Evolutionary conservation across 495 filamentous ascomycete species (phyloP).

Genomic region (Hypoxylon trugodes): DNA sequence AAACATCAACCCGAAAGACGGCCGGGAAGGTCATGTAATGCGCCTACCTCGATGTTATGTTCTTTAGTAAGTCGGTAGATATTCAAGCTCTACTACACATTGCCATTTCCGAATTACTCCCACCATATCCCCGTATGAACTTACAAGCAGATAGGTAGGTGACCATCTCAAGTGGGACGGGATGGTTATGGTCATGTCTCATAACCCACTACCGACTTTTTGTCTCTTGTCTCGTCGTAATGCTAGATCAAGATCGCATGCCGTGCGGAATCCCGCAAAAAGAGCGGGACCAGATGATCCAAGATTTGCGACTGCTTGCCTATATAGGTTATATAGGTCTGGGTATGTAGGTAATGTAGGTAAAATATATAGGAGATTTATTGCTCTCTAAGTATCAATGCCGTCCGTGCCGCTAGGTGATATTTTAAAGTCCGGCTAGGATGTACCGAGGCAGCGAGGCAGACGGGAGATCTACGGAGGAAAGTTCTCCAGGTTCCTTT

Average conservation of each 20-base stretch:
- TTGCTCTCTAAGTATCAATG: constrained; percentile 14
- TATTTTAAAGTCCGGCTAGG: constrained; percentile 32
- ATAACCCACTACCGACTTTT: constrained; percentile 1
- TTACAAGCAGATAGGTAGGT: too few relatives aligned
- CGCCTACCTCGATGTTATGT: too few relatives aligned
- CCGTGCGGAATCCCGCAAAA: constrained; percentile 28
- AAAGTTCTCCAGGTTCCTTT: constrained; percentile 9
- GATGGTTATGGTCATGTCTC: neutral
- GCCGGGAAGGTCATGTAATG: too few relatives aligned
- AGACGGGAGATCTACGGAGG: constrained; percentile 29
- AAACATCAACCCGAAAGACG: constrained; percentile 30
- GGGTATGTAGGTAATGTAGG: neutral
- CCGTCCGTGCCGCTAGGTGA: constrained; percentile 24
- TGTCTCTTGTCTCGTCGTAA: constrained; percentile 21
- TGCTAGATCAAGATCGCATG: constrained; percentile 40
- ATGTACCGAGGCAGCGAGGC: constrained; percentile 8
- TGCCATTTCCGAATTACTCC: constrained; percentile 7
- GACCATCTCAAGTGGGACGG: constrained; percentile 15
- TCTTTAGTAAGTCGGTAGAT: too few relatives aligned
- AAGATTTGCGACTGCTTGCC: too few relatives aligned
- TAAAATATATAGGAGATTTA: neutral
- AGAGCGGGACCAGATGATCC: constrained; percentile 36
- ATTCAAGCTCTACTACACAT: too few relatives aligned
- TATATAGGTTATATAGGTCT: too few relatives aligned
- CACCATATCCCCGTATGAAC: neutral